Evolutionary conservation across 805 yeast genomes (phyloP).

Genomic region (Candida peoriensis): DNA sequence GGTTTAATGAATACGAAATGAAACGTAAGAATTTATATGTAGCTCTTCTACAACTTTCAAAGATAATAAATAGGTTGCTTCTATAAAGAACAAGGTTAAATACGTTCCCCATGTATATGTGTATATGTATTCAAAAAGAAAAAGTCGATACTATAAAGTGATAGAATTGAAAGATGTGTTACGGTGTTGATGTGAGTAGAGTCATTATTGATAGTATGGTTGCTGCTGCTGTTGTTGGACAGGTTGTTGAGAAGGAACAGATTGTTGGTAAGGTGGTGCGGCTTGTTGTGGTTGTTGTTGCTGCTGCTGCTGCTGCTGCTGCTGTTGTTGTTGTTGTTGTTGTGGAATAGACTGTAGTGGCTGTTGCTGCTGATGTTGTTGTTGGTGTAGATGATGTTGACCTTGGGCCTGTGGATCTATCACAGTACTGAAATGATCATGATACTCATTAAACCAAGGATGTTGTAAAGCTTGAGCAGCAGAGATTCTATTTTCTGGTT

Average conservation of each 20-base stretch:
- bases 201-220: slow-evolving; percentile 15
- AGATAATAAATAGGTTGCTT: too few relatives aligned
- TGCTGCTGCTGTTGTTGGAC: slow-evolving; percentile 10
- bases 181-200: too few relatives aligned
- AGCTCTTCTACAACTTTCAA: too few relatives aligned
- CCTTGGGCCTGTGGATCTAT: slow-evolving; percentile 1
- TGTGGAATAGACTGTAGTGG: slow-evolving; percentile 7
- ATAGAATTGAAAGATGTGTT: too few relatives aligned
- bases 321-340: slow-evolving; percentile 12
- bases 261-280: slow-evolving; percentile 2
- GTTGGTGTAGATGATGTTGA: slow-evolving; percentile 2
- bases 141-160: too few relatives aligned
- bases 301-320: slow-evolving; percentile 9
- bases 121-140: too few relatives aligned
- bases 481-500: slow-evolving; percentile 89
- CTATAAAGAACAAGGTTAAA: too few relatives aligned
- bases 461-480: slow-evolving; percentile 90
- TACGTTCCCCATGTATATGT: too few relatives aligned
- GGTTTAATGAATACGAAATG: too few relatives aligned
- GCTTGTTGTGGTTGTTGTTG: slow-evolving; percentile 4
- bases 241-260: slow-evolving; percentile 8
- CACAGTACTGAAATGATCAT: slow-evolving; percentile 23
- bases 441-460: slow-evolving; percentile 85
- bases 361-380: slow-evolving; percentile 4
- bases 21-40: too few relatives aligned